Percentiles rank a stretch among this genome's conserved stretches.
These are phyloP conservation scores for Cornus florida DNA, from an alignment of 148 eudicot genomes.

Conservation along the genomic window DNA sequence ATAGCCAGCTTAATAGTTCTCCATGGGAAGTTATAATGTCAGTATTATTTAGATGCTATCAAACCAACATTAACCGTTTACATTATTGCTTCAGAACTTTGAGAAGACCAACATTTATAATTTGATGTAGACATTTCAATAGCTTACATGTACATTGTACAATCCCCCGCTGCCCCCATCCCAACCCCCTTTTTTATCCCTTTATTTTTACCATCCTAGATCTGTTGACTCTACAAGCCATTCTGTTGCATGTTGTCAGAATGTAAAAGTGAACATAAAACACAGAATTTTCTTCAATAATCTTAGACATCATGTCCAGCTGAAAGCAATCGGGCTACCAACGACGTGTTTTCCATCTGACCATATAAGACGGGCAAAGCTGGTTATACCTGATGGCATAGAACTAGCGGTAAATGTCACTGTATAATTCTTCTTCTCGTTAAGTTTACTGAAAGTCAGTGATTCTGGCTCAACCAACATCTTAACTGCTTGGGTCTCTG, in stretches of 20 bases:
- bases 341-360: slow-evolving; percentile 69
- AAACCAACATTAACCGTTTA: not conserved
- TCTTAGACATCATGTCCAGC: slow-evolving; percentile 56
- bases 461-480: slow-evolving; percentile 64
- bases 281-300: not conserved
- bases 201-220: not conserved
- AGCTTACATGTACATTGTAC: not conserved
- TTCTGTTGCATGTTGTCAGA: slow-evolving; percentile 9
- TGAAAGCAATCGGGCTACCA: slow-evolving; percentile 70
- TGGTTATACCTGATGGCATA: slow-evolving; percentile 74
- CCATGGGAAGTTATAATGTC: not conserved
- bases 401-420: slow-evolving; percentile 67
- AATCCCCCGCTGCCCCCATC: not conserved
- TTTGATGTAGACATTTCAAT: not conserved
- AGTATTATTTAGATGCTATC: not conserved
- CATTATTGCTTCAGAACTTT: not conserved
- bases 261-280: not conserved
- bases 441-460: slow-evolving; percentile 44
- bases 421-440: slow-evolving; percentile 69
- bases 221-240: not conserved
- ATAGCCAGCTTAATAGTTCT: not conserved
- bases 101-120: not conserved
- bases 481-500: slow-evolving; percentile 49
- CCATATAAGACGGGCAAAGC: slow-evolving; percentile 74
- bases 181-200: not conserved